Conservation (phyloP, 73 alveolate genomes). For the Tetrahymena borealis region DNA sequence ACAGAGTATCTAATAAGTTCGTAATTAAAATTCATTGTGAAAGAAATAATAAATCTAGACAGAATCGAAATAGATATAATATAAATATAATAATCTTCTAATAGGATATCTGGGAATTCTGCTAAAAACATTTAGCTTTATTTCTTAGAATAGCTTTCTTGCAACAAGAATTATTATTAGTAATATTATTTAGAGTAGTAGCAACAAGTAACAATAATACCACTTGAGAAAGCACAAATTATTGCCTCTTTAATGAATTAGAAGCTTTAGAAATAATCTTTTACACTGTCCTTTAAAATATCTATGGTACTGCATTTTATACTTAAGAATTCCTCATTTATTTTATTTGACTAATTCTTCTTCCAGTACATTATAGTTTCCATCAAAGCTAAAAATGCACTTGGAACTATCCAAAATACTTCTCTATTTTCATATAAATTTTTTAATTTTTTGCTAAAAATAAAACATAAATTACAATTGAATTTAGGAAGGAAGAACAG, state of each 20-base stretch:
- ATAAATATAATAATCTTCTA: not conserved
- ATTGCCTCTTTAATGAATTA: not conserved
- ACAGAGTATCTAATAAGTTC: not conserved
- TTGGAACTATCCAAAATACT: not conserved
- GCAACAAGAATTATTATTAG: not conserved
- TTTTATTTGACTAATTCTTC: not conserved
- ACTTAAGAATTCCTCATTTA: not conserved
- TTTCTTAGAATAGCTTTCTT: not conserved
- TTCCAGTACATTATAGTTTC: not conserved
- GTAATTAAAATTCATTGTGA: not conserved
- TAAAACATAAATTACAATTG: not conserved
- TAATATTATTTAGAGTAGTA: not conserved
- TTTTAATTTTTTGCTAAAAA: too few relatives aligned
- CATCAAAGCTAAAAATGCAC: not conserved
- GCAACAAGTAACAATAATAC: not conserved
- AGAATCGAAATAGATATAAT: not conserved
- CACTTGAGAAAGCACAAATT: not conserved
- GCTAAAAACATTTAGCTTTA: not conserved
- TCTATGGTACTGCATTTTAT: not conserved
- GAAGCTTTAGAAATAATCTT: not conserved
- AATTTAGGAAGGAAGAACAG: not conserved
- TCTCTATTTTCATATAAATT: too few relatives aligned
- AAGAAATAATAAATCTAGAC: not conserved
- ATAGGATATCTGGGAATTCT: not conserved
- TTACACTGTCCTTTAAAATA: not conserved